Evolutionary conservation across 495 filamentous ascomycete genomes (phyloP).

Genomic region (Trichoderma asperelloides): DNA sequence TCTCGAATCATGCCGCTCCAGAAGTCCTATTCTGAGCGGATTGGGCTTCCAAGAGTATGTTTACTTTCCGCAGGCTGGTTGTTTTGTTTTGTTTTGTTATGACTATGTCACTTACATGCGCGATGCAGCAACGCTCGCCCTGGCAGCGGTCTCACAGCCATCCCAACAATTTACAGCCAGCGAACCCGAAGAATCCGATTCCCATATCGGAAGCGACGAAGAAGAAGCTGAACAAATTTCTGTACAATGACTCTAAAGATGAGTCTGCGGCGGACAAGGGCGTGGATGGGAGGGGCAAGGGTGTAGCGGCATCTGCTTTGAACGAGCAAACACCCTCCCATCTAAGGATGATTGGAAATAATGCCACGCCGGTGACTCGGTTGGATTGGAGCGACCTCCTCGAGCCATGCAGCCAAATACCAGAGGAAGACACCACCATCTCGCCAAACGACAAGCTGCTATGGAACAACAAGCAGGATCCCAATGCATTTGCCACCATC

Average conservation of each 20-base stretch:
- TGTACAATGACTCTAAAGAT: constrained; percentile 24
- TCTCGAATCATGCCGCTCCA: constrained; percentile 10
- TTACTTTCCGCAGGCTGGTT: neutral
- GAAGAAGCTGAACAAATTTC: constrained; percentile 41
- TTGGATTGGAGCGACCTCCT: constrained; percentile 75
- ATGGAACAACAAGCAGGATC: constrained; percentile 29
- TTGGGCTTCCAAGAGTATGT: constrained; percentile 20
- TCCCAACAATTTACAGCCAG: constrained; percentile 22
- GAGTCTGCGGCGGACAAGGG: constrained; percentile 15
- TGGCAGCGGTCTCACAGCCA: constrained; percentile 43
- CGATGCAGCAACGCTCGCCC: constrained; percentile 29
- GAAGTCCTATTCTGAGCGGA: constrained; percentile 12
- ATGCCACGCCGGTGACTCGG: constrained; percentile 66
- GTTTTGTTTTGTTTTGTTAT: neutral
- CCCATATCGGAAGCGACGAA: constrained; percentile 41
- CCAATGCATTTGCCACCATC: constrained; percentile 29
- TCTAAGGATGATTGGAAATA: constrained; percentile 33
- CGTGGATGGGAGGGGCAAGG: constrained; percentile 10
- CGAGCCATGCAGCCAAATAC: constrained; percentile 48
- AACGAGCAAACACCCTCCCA: constrained; percentile 9
- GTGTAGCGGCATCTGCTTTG: constrained; percentile 10
- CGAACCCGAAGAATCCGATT: constrained; percentile 21
- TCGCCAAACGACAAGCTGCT: constrained; percentile 36
- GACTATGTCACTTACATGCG: neutral
- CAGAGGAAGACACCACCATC: constrained; percentile 29